A percentile compares a stretch with the other conserved stretches of the same genome.
Conservation (phyloP, 768 basidiomycete species). For the Suillus decipiens region DNA sequence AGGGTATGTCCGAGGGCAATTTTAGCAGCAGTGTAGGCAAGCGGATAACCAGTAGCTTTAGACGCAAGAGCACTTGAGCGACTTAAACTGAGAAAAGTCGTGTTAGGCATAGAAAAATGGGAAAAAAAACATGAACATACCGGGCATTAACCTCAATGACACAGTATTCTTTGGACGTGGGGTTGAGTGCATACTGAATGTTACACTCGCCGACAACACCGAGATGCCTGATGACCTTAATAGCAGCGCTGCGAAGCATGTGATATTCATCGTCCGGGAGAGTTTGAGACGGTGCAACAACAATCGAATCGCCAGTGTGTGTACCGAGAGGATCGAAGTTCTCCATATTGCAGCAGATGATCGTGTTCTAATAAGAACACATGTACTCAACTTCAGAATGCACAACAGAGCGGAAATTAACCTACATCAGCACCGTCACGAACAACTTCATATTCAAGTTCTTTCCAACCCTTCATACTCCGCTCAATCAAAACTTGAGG, state of each 20-base stretch:
- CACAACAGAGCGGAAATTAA: slow-evolving; percentile 22
- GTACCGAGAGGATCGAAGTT: slow-evolving; percentile 99
- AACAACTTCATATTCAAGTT: slow-evolving; percentile 98
- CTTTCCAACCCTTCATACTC: slow-evolving; percentile 99
- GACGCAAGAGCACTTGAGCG: slow-evolving; percentile 95
- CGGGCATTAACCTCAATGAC: slow-evolving; percentile 98
- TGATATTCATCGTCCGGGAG: slow-evolving; percentile 98
- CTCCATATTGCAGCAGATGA: slow-evolving; percentile 99
- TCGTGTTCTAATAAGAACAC: slow-evolving; percentile 72
- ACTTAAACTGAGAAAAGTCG: slow-evolving; percentile 50
- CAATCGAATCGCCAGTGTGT: slow-evolving; percentile 99
- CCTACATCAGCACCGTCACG: slow-evolving; percentile 94
- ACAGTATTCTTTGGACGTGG: slow-evolving; percentile 89
- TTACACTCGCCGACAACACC: slow-evolving; percentile 95
- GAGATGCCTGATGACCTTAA: slow-evolving; percentile 92
- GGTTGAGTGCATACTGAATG: slow-evolving; percentile 98
- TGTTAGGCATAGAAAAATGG: slow-evolving; percentile 4
- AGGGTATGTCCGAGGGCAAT: slow-evolving; percentile 97
- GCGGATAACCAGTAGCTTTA: slow-evolving; percentile 98
- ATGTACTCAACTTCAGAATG: slow-evolving; percentile 18
- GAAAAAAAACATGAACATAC: slow-evolving; percentile 34
- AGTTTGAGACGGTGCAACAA: slow-evolving; percentile 98
- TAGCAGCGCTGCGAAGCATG: slow-evolving; percentile 96
- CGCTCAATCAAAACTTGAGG: slow-evolving; percentile 98
- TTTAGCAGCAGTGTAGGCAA: slow-evolving; percentile 99